phyloP scores from a whole-genome alignment of 495 filamentous ascomycete genomes.

The Hypoxylon perforatum region DNA sequence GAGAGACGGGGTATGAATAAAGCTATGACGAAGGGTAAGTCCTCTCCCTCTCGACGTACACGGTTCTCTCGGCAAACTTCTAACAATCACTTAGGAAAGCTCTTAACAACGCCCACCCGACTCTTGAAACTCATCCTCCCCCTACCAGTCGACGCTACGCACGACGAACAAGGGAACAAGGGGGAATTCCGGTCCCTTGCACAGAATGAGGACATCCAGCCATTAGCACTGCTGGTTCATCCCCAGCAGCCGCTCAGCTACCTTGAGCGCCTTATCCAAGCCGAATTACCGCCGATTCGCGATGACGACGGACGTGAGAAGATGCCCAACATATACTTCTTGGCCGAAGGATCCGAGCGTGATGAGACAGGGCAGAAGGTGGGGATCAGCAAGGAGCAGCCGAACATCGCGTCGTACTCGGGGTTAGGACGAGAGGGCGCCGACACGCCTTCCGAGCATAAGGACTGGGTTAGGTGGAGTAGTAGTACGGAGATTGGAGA shows the following conservation, averaged over 20 bases:
- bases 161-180: constrained; percentile 57
- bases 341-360: constrained; percentile 77
- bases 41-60: neutral
- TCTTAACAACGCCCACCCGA: constrained; percentile 88
- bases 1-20: constrained; percentile 45
- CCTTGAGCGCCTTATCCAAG: constrained; percentile 89
- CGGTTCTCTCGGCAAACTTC: neutral
- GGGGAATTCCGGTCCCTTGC: constrained; percentile 54
- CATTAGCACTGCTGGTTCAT: constrained; percentile 88
- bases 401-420: constrained; percentile 68
- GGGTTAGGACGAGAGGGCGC: constrained; percentile 65
- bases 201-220: constrained; percentile 73
- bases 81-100: constrained; percentile 69
- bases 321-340: constrained; percentile 80
- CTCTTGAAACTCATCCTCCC: constrained; percentile 91
- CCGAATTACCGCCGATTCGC: constrained; percentile 80
- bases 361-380: constrained; percentile 59
- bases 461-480: constrained; percentile 88
- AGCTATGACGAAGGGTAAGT: constrained; percentile 73
- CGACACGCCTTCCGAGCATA: constrained; percentile 45
- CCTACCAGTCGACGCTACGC: constrained; percentile 69
- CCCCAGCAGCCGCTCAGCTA: constrained; percentile 94
- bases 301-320: constrained; percentile 68
- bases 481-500: constrained; percentile 90
- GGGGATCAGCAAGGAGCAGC: constrained; percentile 35